Percentiles rank a stretch among this genome's conserved stretches.
Conservation (phyloP, 768 basidiomycete species). For the Auricularia cornea region DNA sequence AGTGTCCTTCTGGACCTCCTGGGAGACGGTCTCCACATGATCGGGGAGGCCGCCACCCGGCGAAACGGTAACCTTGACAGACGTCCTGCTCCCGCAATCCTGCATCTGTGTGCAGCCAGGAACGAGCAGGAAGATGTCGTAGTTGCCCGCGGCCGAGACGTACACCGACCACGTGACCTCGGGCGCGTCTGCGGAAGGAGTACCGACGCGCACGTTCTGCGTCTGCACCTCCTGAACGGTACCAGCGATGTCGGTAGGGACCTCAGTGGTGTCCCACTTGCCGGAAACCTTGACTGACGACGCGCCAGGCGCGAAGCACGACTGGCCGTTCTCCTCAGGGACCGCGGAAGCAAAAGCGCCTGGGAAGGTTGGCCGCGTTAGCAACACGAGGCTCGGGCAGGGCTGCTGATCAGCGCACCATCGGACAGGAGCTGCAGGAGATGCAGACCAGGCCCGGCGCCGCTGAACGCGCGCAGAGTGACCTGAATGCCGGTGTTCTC, state of each 20-base stretch:
- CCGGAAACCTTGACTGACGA: conserved; percentile 65
- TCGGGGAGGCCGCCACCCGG: conserved; percentile 62
- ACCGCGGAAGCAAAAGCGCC: conserved; percentile 74
- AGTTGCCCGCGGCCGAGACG: conserved; percentile 81
- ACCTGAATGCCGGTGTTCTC: conserved; percentile 87
- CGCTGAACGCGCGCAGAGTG: conserved; percentile 67
- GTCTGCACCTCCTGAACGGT: conserved; percentile 71
- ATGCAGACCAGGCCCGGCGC: conserved; percentile 73
- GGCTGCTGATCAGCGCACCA: conserved; percentile 34
- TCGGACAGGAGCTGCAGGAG: conserved; percentile 87
- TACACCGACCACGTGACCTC: conserved; percentile 86
- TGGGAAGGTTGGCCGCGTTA: conserved; percentile 5
- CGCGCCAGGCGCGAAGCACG: conserved; percentile 70
- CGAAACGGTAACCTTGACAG: conserved; percentile 75
- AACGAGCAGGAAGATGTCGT: conserved; percentile 74
- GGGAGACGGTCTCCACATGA: conserved; percentile 60
- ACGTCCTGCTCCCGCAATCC: conserved; percentile 74
- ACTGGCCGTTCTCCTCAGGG: conserved; percentile 45
- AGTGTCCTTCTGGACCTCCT: conserved; percentile 61
- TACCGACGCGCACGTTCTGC: conserved; percentile 56
- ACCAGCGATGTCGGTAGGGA: conserved; percentile 67
- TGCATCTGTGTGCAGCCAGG: conserved; percentile 80
- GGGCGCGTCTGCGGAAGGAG: conserved; percentile 53
- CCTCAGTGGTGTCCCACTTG: conserved; percentile 55
- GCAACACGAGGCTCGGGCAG: neutral